Evolutionary conservation across 768 basidiomycete genomes (phyloP).

Genomic region (Filobasidium wieringae): DNA sequence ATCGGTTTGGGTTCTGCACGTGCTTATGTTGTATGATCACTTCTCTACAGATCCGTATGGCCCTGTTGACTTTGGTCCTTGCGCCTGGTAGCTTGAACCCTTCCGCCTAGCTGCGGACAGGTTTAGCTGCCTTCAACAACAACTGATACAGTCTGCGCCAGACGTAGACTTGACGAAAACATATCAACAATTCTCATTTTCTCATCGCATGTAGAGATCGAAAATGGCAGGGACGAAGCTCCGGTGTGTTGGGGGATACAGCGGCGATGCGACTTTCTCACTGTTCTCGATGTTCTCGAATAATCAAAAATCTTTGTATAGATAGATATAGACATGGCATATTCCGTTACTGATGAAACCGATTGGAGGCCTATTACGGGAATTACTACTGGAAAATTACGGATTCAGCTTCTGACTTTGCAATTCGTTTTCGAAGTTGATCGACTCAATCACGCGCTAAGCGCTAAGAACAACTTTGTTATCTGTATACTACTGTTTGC

Average conservation of each 20-base stretch:
- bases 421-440: too few relatives aligned
- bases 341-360: too few relatives aligned
- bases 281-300: neutral
- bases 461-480: too few relatives aligned
- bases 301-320: neutral
- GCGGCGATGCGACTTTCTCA: neutral
- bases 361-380: too few relatives aligned
- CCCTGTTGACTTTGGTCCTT: constrained; percentile 59
- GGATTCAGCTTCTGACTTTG: too few relatives aligned
- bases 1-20: neutral
- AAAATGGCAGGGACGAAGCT: neutral
- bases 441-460: too few relatives aligned
- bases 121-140: neutral
- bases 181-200: neutral
- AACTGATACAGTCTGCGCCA: neutral
- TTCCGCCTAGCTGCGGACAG: neutral
- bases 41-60: constrained; percentile 57
- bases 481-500: too few relatives aligned
- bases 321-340: neutral
- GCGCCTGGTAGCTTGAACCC: constrained; percentile 22
- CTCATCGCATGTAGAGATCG: neutral
- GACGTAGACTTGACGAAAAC: neutral
- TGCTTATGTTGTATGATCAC: neutral
- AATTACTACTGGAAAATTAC: too few relatives aligned
- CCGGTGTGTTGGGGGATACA: neutral